phyloP scores from a whole-genome alignment of 2,329 filamentous ascomycete species.

The Aspergillus nomiae region DNA sequence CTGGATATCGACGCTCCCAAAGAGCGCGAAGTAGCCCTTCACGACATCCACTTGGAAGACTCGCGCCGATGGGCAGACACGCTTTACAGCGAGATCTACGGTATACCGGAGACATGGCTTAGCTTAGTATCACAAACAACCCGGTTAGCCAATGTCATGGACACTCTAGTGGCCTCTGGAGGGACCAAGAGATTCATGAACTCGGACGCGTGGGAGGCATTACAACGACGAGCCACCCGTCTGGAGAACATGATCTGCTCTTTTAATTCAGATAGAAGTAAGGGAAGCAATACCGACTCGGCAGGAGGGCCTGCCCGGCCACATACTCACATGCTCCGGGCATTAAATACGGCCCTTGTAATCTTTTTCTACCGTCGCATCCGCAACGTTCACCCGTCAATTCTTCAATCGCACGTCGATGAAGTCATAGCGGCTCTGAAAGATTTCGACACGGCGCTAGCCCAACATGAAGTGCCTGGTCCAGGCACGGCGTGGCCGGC shows the following conservation, averaged over 20 bases:
- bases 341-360: conserved; percentile 43
- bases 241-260: conserved; percentile 40
- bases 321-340: conserved; percentile 39
- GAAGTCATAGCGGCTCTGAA: conserved; percentile 35
- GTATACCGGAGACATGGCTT: conserved; percentile 48
- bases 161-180: conserved; percentile 21
- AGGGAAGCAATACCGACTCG: conserved; percentile 12
- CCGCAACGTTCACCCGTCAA: conserved; percentile 40
- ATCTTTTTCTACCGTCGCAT: conserved; percentile 48
- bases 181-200: conserved; percentile 11
- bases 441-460: conserved; percentile 30
- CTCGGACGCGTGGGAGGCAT: conserved; percentile 28
- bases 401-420: conserved; percentile 42
- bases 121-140: conserved; percentile 49
- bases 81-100: conserved; percentile 45
- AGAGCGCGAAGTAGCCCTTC: conserved; percentile 32
- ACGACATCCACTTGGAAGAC: conserved; percentile 46
- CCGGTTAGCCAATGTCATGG: conserved; percentile 42
- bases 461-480: conserved; percentile 15
- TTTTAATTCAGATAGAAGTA: conserved; percentile 23
- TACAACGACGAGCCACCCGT: conserved; percentile 31
- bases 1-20: conserved; percentile 42
- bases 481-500: conserved; percentile 41
- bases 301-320: conserved; percentile 17
- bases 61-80: conserved; percentile 35